Conservation (phyloP, 2,329 filamentous ascomycete genomes). For the Whalleya microplaca region DNA sequence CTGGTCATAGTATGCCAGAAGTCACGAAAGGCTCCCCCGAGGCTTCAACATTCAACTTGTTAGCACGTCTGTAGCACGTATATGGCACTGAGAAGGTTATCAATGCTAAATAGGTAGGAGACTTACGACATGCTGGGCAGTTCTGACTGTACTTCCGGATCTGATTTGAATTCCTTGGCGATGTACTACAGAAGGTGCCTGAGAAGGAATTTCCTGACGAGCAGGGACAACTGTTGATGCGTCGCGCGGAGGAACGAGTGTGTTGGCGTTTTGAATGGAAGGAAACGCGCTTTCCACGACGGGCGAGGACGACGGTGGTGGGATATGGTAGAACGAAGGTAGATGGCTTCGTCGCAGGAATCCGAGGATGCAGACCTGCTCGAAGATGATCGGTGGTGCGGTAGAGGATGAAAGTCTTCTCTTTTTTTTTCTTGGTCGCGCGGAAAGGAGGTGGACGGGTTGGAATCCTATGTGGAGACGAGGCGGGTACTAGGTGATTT, state of each 20-base stretch:
- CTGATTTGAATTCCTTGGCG: neutral
- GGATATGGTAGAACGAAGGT: constrained; percentile 11
- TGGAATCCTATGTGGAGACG: constrained; percentile 28
- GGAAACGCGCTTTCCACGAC: constrained; percentile 16
- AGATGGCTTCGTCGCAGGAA: constrained; percentile 5
- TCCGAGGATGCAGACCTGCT: constrained; percentile 10
- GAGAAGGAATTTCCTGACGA: neutral
- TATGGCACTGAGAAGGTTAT: constrained; percentile 17
- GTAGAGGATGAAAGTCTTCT: constrained; percentile 14
- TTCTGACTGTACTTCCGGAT: constrained; percentile 1
- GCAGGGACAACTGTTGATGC: neutral
- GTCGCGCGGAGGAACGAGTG: constrained; percentile 12
- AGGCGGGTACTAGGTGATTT: constrained; percentile 26
- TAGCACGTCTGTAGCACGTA: constrained; percentile 28
- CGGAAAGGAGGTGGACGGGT: constrained; percentile 23
- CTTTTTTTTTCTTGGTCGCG: constrained; percentile 14
- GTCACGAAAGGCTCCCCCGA: constrained; percentile 76
- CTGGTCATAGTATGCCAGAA: constrained; percentile 94
- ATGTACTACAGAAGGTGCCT: neutral
- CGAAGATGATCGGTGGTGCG: constrained; percentile 7
- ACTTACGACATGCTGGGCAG: constrained; percentile 36
- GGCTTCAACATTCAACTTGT: constrained; percentile 44
- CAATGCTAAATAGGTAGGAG: neutral
- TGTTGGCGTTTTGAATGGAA: constrained; percentile 5
- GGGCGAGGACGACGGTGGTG: constrained; percentile 4